Evolutionary conservation across 805 yeast genomes (phyloP).

Genomic region (Nadsonia fulvescens): DNA sequence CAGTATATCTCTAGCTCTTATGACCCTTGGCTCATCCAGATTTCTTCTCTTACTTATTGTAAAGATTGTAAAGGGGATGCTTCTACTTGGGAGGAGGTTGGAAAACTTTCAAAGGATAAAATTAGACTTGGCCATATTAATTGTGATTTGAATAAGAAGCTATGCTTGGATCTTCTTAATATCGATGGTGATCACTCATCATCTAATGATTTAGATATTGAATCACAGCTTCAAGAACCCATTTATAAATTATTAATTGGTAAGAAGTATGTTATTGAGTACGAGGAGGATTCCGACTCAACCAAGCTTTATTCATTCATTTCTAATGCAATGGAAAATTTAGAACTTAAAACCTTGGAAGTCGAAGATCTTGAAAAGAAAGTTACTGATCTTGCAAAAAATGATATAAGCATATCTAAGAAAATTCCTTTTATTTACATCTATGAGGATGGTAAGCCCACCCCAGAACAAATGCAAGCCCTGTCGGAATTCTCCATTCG

Average conservation of each 20-base stretch:
- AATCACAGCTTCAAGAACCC: no score
- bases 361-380: conserved; percentile 16
- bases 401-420: conserved; percentile 12
- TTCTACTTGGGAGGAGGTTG: no score
- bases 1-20: conserved; percentile 13
- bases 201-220: no score
- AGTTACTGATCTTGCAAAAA: conserved; percentile 18
- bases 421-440: conserved; percentile 20
- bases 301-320: conserved; percentile 12
- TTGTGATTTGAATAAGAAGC: no score
- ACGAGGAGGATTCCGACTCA: conserved; percentile 6
- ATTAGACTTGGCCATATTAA: no score
- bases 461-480: conserved; percentile 22
- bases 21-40: conserved; percentile 22
- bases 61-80: no score
- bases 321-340: conserved; percentile 14
- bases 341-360: conserved; percentile 15
- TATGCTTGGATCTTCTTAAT: no score
- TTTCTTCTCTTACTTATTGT: conserved; percentile 13
- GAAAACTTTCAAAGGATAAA: no score
- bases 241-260: conserved; percentile 6
- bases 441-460: conserved; percentile 21
- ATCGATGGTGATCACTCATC: no score
- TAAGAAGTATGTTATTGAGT: conserved; percentile 9
- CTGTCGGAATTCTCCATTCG: conserved; percentile 17